phyloP scores from a whole-genome alignment of 306 rosid species.

The Lathyrus sativus region DNA sequence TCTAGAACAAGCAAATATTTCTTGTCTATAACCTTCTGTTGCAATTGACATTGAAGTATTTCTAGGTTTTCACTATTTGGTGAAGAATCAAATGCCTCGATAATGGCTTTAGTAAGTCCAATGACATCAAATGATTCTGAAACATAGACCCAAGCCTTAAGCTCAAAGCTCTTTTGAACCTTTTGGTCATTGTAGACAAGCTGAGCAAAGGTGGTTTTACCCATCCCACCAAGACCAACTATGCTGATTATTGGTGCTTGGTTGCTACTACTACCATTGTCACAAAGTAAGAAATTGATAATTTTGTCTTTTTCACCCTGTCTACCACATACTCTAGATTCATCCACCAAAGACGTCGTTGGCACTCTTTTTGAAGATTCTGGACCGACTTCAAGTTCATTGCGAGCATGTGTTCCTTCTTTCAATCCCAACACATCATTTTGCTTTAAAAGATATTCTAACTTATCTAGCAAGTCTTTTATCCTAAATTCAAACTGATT shows the following conservation, averaged over 20 bases:
- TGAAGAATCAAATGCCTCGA: not conserved
- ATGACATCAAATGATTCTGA: not conserved
- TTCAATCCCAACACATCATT: not conserved
- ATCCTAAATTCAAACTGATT: not conserved
- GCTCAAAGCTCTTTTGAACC: not conserved
- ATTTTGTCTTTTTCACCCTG: not conserved
- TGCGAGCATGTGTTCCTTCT: too few relatives aligned
- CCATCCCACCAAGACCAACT: constrained; percentile 11
- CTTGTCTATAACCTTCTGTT: not conserved
- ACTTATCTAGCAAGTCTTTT: not conserved
- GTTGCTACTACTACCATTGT: not conserved
- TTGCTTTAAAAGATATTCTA: not conserved
- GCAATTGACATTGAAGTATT: not conserved
- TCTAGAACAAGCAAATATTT: not conserved
- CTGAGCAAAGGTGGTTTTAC: constrained; percentile 31
- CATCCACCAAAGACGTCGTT: constrained; percentile 29
- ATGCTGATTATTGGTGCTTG: not conserved
- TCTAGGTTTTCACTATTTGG: not conserved
- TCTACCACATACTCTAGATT: constrained; percentile 28
- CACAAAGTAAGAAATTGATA: not conserved
- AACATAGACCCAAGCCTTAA: constrained; percentile 8
- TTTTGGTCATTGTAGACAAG: not conserved
- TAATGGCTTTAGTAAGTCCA: not conserved
- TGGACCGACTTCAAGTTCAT: not conserved
- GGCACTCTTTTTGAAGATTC: not conserved